Percentiles rank a stretch among this genome's conserved stretches.
Evolutionary conservation across 2,329 filamentous ascomycete genomes (phyloP).

Genomic region (Arthrobotrys conoides): DNA sequence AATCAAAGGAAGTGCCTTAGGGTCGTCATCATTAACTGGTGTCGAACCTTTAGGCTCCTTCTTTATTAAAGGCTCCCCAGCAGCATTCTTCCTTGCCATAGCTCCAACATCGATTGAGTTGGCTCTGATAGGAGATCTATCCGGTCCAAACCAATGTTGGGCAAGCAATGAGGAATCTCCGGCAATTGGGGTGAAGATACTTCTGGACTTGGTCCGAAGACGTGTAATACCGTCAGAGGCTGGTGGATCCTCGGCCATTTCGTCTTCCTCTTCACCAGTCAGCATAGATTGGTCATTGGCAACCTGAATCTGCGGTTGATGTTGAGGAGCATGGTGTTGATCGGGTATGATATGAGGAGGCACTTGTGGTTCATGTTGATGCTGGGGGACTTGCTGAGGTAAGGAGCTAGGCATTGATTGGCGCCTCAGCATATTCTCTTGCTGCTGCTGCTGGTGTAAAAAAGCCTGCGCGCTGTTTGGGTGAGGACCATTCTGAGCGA

Average conservation of each 20-base stretch:
- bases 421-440: conserved; percentile 60
- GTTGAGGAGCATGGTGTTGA: conserved; percentile 65
- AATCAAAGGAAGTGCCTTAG: conserved; percentile 53
- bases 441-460: conserved; percentile 76
- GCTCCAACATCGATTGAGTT: conserved; percentile 77
- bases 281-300: conserved; percentile 66
- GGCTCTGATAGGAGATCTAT: conserved; percentile 69
- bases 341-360: conserved; percentile 70
- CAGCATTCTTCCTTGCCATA: conserved; percentile 71
- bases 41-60: conserved; percentile 28
- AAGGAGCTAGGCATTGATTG: conserved; percentile 64
- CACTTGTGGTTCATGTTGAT: conserved; percentile 66
- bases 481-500: conserved; percentile 64
- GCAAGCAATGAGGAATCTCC: conserved; percentile 65
- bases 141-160: conserved; percentile 63
- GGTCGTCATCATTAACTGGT: conserved; percentile 69
- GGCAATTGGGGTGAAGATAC: conserved; percentile 97
- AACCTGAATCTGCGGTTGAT: conserved; percentile 65
- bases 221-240: conserved; percentile 69
- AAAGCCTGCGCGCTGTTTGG: conserved; percentile 74
- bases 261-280: conserved; percentile 64
- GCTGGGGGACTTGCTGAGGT: conserved; percentile 64
- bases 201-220: conserved; percentile 84
- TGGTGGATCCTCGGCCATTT: conserved; percentile 71
- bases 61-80: conserved; percentile 62